Evolutionary conservation across 768 basidiomycete genomes (phyloP).

Genomic region (Dacryopinax primogenitus): DNA sequence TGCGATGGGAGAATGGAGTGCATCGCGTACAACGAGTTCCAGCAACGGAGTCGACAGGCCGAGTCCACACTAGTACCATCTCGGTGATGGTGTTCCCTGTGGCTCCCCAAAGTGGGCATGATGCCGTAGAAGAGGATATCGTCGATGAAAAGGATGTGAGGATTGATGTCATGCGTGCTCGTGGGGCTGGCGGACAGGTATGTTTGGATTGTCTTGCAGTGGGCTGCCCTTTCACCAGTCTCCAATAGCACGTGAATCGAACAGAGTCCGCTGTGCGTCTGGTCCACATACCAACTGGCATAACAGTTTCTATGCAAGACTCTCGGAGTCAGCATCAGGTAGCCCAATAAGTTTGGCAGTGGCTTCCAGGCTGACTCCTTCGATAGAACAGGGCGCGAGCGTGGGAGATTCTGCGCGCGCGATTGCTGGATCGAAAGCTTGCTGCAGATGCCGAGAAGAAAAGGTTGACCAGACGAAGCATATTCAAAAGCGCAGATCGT

Average conservation of each 20-base stretch:
- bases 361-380: background rate
- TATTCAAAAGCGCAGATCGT: constrained; percentile 71
- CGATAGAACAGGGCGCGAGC: constrained; percentile 80
- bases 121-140: constrained; percentile 53
- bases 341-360: constrained; percentile 13
- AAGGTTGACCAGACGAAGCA: constrained; percentile 52
- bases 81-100: constrained; percentile 56
- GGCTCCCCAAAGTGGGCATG: constrained; percentile 34
- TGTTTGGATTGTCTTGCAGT: constrained; percentile 14
- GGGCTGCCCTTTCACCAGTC: background rate
- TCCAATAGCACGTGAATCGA: constrained; percentile 80
- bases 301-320: constrained; percentile 96
- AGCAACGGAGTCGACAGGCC: constrained; percentile 71
- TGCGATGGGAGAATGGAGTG: constrained; percentile 89
- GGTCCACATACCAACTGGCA: constrained; percentile 83
- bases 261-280: constrained; percentile 95
- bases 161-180: constrained; percentile 86
- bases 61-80: constrained; percentile 86
- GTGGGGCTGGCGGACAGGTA: constrained; percentile 96
- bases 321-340: constrained; percentile 93
- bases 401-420: constrained; percentile 75
- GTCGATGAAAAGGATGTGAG: constrained; percentile 69
- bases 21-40: constrained; percentile 94
- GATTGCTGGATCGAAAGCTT: constrained; percentile 71
- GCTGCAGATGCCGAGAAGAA: constrained; percentile 54